A percentile compares a stretch with the other conserved stretches of the same genome.
These are phyloP conservation scores for Fusarium protoensiforme DNA, from an alignment of 2,329 filamentous ascomycete species.

Conservation along the genomic window DNA sequence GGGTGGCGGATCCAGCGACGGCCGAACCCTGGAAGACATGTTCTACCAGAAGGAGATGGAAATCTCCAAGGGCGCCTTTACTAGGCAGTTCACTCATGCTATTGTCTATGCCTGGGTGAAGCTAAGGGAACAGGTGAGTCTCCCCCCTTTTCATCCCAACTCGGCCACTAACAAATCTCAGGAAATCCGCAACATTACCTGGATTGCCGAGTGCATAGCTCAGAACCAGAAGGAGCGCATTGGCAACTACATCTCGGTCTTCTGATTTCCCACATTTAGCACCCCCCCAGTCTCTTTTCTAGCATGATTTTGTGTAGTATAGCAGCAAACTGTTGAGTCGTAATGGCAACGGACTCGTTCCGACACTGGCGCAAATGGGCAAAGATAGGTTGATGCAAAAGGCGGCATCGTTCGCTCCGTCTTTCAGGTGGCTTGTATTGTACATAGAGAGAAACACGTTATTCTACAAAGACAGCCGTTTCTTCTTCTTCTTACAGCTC, in stretches of 20 bases:
- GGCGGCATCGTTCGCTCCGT: constrained; percentile 41
- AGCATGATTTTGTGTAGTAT: constrained; percentile 57
- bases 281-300: constrained; percentile 38
- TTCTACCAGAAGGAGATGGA: constrained; percentile 99
- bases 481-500: constrained; percentile 42
- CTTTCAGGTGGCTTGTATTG: constrained; percentile 54
- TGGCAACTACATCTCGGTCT: constrained; percentile 98
- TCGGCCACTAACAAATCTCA: constrained; percentile 55
- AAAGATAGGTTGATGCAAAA: constrained; percentile 43
- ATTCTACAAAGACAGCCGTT: constrained; percentile 52
- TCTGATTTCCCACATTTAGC: constrained; percentile 63
- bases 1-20: constrained; percentile 81
- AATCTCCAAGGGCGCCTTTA: constrained; percentile 94
- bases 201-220: constrained; percentile 99
- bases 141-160: background rate
- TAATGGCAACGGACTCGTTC: constrained; percentile 51
- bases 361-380: constrained; percentile 47
- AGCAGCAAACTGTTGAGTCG: constrained; percentile 49
- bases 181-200: constrained; percentile 99
- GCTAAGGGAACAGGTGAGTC: constrained; percentile 89
- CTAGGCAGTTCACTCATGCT: constrained; percentile 92
- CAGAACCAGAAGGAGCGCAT: constrained; percentile 99
- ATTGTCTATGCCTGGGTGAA: constrained; percentile 99
- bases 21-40: constrained; percentile 93
- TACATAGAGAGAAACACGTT: constrained; percentile 60